Conservation (phyloP, 2,329 filamentous ascomycete genomes). For the Aspergillus cejpii region DNA sequence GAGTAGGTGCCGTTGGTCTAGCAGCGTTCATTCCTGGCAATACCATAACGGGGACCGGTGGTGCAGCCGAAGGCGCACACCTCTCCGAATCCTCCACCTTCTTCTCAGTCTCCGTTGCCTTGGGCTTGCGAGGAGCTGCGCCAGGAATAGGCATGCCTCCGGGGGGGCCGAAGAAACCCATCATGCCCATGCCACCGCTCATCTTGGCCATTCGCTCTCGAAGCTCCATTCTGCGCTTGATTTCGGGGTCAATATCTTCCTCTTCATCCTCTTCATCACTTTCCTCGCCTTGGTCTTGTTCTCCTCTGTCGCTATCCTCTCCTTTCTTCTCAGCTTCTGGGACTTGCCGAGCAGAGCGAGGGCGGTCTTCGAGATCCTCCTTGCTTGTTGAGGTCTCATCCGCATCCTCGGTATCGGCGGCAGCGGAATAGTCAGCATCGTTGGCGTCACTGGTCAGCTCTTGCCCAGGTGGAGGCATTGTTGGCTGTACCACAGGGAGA, state of each 20-base stretch:
- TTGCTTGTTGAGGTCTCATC: constrained; percentile 60
- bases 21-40: constrained; percentile 62
- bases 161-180: constrained; percentile 78
- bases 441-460: constrained; percentile 57
- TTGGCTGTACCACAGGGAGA: constrained; percentile 32
- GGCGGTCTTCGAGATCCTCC: constrained; percentile 64
- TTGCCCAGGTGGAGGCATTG: constrained; percentile 39
- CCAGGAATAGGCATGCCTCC: constrained; percentile 50
- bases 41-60: constrained; percentile 50
- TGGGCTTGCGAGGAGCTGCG: constrained; percentile 44
- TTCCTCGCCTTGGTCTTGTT: constrained; percentile 41
- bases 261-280: constrained; percentile 61
- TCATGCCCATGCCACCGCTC: constrained; percentile 95
- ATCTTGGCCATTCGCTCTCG: constrained; percentile 96
- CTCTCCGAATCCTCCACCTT: constrained; percentile 29
- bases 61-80: constrained; percentile 29
- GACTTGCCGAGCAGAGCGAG: constrained; percentile 16
- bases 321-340: constrained; percentile 27
- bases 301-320: constrained; percentile 42
- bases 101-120: constrained; percentile 37
- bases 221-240: constrained; percentile 76
- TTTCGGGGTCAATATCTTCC: constrained; percentile 80
- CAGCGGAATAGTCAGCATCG: constrained; percentile 59
- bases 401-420: constrained; percentile 57
- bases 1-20: constrained; percentile 43